phyloP scores from a whole-genome alignment of 495 filamentous ascomycete species.

The Penicillium herquei region DNA sequence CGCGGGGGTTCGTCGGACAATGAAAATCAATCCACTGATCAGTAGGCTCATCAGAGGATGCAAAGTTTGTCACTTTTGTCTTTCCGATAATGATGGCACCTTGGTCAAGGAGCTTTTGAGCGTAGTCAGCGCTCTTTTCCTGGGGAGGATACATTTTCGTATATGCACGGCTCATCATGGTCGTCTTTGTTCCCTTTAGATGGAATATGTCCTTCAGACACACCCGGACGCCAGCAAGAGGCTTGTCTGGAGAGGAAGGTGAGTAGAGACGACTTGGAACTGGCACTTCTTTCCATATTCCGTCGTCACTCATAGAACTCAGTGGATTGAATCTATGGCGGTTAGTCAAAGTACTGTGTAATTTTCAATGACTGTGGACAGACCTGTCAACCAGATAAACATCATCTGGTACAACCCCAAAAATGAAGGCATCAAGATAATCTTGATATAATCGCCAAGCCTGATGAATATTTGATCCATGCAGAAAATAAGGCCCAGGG shows the following conservation, averaged over 20 bases:
- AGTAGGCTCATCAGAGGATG: constrained; percentile 4
- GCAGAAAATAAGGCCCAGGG: background rate
- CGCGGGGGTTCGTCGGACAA: constrained; percentile 50
- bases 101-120: constrained; percentile 21
- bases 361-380: background rate
- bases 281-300: constrained; percentile 3
- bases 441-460: constrained; percentile 1
- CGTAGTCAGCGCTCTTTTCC: background rate
- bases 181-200: constrained; percentile 23
- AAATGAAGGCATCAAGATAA: background rate
- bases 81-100: constrained; percentile 37
- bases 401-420: background rate
- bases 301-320: background rate
- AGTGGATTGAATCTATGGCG: background rate
- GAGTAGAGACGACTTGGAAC: constrained; percentile 27
- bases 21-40: constrained; percentile 30
- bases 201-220: constrained; percentile 34
- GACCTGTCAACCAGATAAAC: background rate
- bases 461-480: background rate
- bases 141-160: constrained; percentile 12
- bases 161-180: constrained; percentile 21
- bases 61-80: constrained; percentile 25
- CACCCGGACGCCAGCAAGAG: constrained; percentile 28
- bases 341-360: background rate
- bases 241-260: constrained; percentile 5